These are phyloP conservation scores for Aspergillus ibericus DNA, from an alignment of 2,329 filamentous ascomycete genomes.

Conservation along the genomic window DNA sequence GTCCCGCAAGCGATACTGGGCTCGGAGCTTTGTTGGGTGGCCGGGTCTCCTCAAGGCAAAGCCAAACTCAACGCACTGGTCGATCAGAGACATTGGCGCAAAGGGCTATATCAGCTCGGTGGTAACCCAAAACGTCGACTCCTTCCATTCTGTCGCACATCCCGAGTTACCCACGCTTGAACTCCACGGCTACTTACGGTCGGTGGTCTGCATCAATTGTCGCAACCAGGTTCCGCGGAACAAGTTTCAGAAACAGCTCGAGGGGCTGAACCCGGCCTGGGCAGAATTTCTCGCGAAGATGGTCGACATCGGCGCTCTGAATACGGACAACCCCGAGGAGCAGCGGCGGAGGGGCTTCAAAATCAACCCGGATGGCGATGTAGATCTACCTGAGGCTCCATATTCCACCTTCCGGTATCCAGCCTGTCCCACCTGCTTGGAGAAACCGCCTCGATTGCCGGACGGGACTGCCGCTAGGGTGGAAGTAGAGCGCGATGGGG, in stretches of 20 bases:
- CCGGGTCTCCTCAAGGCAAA: slow-evolving; percentile 73
- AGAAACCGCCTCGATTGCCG: slow-evolving; percentile 57
- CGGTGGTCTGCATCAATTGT: slow-evolving; percentile 79
- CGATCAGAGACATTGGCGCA: slow-evolving; percentile 68
- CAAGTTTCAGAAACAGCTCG: slow-evolving; percentile 73
- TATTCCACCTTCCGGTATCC: slow-evolving; percentile 92
- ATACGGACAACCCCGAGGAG: slow-evolving; percentile 73
- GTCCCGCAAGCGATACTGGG: slow-evolving; percentile 91
- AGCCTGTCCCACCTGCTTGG: slow-evolving; percentile 77
- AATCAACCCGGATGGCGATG: slow-evolving; percentile 91
- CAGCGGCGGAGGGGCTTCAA: slow-evolving; percentile 68
- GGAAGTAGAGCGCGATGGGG: slow-evolving; percentile 75
- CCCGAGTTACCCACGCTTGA: slow-evolving; percentile 74
- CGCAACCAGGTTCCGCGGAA: slow-evolving; percentile 68
- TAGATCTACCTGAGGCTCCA: slow-evolving; percentile 81
- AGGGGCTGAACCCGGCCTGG: slow-evolving; percentile 83
- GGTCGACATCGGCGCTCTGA: slow-evolving; percentile 70
- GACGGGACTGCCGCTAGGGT: slow-evolving; percentile 61
- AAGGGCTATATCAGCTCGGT: slow-evolving; percentile 73
- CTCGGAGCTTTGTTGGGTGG: slow-evolving; percentile 91
- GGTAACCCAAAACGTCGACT: slow-evolving; percentile 96
- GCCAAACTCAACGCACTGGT: slow-evolving; percentile 78
- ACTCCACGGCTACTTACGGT: slow-evolving; percentile 85
- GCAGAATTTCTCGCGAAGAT: slow-evolving; percentile 71
- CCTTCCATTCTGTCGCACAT: slow-evolving; percentile 79